Base-by-base conservation (phyloP, 352 stramenopile species). In the Phytopythium vexans region DNA sequence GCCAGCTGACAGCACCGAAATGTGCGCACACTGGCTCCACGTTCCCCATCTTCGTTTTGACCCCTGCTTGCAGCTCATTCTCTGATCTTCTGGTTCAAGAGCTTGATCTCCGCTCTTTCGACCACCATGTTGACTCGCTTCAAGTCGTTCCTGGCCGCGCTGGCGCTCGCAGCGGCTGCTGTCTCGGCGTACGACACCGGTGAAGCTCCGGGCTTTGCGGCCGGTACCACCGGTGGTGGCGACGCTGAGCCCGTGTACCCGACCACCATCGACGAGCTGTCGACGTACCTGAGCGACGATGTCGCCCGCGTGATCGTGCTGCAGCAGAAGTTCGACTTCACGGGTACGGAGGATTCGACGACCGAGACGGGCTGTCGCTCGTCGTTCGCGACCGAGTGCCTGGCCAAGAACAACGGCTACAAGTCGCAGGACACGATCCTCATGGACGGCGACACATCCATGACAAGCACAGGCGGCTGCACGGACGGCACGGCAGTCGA, bases 401-500 rank as follows among this genome's bases (percentile, higher is more conserved):
- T 69, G 6, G 62, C 58, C 37, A 77, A 73, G 56, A 73, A 75
- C 11, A 71, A 69, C 44, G 67, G 60, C 11, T 74, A 59, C 49
- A 47, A 77, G 42, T 55, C 58, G 35, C 72, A 82, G 9, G 62
- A 78, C 32, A 57, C 59, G 7, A 78, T 78, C 31, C 46, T 74
- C 12, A 51, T 59, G 45, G 21, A 44, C 4, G 58, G 44, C 16
- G 40, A 60, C 37, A 49, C 50, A 8, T 42, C 21, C 36, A 60
- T 65, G 71, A 45, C 58, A 58, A 47, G 57, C 44, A 72, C 45
- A 2, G 58, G 66, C n/a, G 66, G 46, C 3, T 69, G 58, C 39
- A 47, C 43, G 7, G 50, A 46, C 0, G 63, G 52, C 31, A 64
- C 45, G 8, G 36, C 44, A 2, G 21, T 70, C 0, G 6, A 68